phyloP scores from a whole-genome alignment of 768 basidiomycete species.

The Hortiboletus flavorubellus region DNA sequence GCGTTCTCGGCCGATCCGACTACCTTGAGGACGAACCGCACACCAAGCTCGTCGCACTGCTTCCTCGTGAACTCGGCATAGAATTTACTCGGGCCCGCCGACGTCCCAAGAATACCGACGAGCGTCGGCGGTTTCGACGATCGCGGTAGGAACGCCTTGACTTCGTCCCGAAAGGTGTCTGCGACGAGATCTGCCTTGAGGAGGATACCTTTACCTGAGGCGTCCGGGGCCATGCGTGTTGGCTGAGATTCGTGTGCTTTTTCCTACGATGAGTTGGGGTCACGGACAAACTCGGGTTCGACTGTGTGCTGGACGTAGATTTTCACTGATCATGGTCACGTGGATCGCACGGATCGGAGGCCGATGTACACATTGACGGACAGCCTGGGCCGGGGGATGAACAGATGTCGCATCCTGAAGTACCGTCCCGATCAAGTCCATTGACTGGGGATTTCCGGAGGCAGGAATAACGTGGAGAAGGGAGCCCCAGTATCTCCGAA shows the following conservation, averaged over 20 bases:
- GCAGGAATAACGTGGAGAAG: background rate
- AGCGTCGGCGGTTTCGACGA: slow-evolving; percentile 59
- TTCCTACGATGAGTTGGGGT: background rate
- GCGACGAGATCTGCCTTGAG: slow-evolving; percentile 79
- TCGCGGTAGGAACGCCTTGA: slow-evolving; percentile 44
- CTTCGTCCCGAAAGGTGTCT: slow-evolving; percentile 64
- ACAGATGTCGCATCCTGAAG: background rate
- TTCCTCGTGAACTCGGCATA: slow-evolving; percentile 91
- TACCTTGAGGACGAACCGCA: slow-evolving; percentile 77
- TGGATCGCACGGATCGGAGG: slow-evolving; percentile 1
- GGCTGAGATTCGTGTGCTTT: background rate
- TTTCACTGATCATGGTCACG: slow-evolving; percentile 8
- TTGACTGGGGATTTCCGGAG: too few relatives aligned
- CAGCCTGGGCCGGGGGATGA: too few relatives aligned
- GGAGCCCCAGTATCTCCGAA: background rate
- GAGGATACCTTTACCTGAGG: slow-evolving; percentile 63
- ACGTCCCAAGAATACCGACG: slow-evolving; percentile 88
- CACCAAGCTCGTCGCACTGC: slow-evolving; percentile 85
- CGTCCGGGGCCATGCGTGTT: slow-evolving; percentile 18
- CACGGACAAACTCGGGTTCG: slow-evolving; percentile 1
- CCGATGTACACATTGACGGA: too few relatives aligned
- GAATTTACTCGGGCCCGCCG: slow-evolving; percentile 70
- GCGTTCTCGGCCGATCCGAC: slow-evolving; percentile 46
- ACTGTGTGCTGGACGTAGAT: background rate
- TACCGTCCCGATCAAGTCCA: background rate